Percentiles rank a stretch among this genome's conserved stretches.
Evolutionary conservation across 768 basidiomycete species (phyloP).

Genomic region (Boletales sp.): DNA sequence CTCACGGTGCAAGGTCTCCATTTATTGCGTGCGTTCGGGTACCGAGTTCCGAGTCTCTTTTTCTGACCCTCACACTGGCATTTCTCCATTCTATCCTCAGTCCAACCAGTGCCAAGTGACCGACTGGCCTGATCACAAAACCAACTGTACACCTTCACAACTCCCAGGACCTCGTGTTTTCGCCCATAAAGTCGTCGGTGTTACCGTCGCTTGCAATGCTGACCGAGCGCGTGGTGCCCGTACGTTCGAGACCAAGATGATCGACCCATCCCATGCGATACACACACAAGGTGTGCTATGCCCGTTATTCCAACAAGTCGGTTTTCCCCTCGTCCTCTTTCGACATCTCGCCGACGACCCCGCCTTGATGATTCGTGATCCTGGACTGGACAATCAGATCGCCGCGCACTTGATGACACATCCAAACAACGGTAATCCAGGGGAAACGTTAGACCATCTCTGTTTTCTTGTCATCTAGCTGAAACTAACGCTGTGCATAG

Average conservation of each 20-base stretch:
- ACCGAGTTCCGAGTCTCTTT: not conserved
- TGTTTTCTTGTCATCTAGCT: not conserved
- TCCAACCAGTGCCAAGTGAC: constrained; percentile 23
- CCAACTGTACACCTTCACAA: constrained; percentile 5
- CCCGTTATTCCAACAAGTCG: constrained; percentile 26
- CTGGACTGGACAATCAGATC: constrained; percentile 27
- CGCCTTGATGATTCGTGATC: constrained; percentile 15
- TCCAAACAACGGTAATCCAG: constrained; percentile 25
- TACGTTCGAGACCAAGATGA: constrained; percentile 17
- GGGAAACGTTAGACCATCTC: constrained; percentile 11
- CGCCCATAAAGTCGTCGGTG: constrained; percentile 10
- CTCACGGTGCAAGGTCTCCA: constrained; percentile 20
- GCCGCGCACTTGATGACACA: constrained; percentile 29
- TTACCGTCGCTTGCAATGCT: constrained; percentile 23
- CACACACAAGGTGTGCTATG: constrained; percentile 20
- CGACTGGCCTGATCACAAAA: constrained; percentile 23
- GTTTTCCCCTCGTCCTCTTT: constrained; percentile 27
- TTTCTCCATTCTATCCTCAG: not conserved
- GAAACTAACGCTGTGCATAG: constrained; percentile 5
- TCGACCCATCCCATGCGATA: constrained; percentile 24
- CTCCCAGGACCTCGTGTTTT: not conserved
- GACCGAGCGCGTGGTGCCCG: constrained; percentile 23
- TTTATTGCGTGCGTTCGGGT: constrained; percentile 21
- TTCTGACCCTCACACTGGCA: not conserved
- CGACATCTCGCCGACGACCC: constrained; percentile 23